A percentile compares a stretch with the other conserved stretches of the same genome.
Conservation (phyloP, 805 yeast genomes). For the Myxozyma kluyveri region DNA sequence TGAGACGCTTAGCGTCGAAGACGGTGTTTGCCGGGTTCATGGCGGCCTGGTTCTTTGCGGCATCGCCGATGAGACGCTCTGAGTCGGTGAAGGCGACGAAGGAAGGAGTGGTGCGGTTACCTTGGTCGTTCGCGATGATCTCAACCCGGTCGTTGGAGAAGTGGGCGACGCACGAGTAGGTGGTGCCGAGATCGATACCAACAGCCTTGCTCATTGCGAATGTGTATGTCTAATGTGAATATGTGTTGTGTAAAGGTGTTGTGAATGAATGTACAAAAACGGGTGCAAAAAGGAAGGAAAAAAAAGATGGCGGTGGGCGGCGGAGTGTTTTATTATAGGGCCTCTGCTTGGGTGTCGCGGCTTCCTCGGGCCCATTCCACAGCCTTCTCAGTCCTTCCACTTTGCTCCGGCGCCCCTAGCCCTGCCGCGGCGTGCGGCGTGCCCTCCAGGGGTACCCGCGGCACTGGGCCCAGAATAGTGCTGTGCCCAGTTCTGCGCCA, state of each 20-base stretch:
- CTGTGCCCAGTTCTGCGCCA: no score
- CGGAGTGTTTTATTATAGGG: conserved; percentile 11
- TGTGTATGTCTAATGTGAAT: conserved; percentile 3
- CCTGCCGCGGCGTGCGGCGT: no score
- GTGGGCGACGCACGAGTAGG: conserved; percentile 96
- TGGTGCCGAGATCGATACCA: conserved; percentile 91
- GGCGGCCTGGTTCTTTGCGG: conserved; percentile 98
- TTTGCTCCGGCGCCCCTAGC: conserved; percentile 6
- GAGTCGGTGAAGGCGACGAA: conserved; percentile 94
- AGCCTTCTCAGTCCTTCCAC: conserved; percentile 23
- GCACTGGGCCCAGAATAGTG: no score
- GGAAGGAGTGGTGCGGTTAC: conserved; percentile 97
- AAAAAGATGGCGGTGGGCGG: background rate
- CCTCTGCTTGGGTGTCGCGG: conserved; percentile 3
- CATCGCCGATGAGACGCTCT: conserved; percentile 94
- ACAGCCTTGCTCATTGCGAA: conserved; percentile 51
- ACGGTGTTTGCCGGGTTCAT: conserved; percentile 93
- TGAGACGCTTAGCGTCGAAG: conserved; percentile 93
- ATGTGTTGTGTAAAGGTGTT: conserved; percentile 6
- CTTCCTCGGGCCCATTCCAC: conserved; percentile 15
- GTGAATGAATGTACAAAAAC: background rate
- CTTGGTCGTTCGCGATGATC: conserved; percentile 95
- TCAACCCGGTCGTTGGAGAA: conserved; percentile 84
- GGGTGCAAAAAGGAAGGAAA: background rate
- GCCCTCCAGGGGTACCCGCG: no score